Evolutionary conservation across 2,329 filamentous ascomycete genomes (phyloP).

Genomic region (Lecanosticta acicola): DNA sequence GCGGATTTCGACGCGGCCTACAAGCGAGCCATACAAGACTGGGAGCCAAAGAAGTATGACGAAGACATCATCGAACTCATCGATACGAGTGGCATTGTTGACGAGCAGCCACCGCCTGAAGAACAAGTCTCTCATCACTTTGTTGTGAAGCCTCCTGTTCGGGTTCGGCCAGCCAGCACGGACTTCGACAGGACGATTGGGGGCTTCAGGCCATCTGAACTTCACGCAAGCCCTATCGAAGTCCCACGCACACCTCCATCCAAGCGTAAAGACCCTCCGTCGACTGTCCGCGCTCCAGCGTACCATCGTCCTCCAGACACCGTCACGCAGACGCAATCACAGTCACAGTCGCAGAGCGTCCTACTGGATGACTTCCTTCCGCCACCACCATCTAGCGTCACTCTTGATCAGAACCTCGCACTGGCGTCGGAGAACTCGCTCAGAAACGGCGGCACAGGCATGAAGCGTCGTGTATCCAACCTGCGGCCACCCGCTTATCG

Average conservation of each 20-base stretch:
- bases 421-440: not conserved
- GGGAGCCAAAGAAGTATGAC: constrained; percentile 38
- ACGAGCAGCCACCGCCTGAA: not conserved
- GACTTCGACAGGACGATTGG: constrained; percentile 3
- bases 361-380: not conserved
- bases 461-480: not conserved
- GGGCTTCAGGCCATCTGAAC: constrained; percentile 7
- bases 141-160: not conserved
- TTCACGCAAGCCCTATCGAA: constrained; percentile 12
- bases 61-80: constrained; percentile 13
- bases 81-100: constrained; percentile 13
- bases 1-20: constrained; percentile 48
- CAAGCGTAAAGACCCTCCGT: not conserved
- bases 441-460: not conserved
- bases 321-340: not conserved
- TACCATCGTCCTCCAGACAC: not conserved
- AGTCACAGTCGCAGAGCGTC: not conserved
- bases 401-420: not conserved
- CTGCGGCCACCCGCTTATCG: too few relatives aligned
- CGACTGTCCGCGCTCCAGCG: not conserved
- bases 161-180: not conserved
- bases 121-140: constrained; percentile 11
- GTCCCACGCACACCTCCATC: constrained; percentile 3
- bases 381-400: not conserved
- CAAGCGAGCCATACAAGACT: constrained; percentile 43